Evolutionary conservation across 208 protist genomes (phyloP), one percentile per base, ranked within the genome.

Genomic region (Kentomonas sorsogonicus): DNA sequence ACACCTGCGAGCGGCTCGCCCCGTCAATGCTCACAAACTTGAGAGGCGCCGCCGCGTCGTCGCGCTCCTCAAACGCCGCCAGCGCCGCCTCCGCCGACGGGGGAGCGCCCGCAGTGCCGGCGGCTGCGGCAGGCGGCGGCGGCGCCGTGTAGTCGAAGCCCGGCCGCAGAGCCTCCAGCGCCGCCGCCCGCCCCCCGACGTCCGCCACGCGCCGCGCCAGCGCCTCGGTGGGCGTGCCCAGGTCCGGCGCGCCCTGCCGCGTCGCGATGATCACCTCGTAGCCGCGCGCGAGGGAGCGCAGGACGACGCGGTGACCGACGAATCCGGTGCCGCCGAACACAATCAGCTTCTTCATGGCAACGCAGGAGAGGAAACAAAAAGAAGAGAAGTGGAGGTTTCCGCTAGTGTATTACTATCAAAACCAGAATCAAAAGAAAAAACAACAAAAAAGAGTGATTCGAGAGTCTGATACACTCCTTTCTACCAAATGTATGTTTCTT

Each of bases 261-360:
- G 80, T 79, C 13, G 82, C 82, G 63, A 86, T 63, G 20, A 90
- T 62, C 20, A 93, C 82, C 13, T 59, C 55, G 60, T 80, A 90
- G 60, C 83, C 83, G 25, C 77, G 68, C 44, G 69, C 60, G 4
- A 93, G 66, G 5, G 86, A 79, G 29, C 77, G 83, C 27, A 60
- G 63, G 10, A 74, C 72, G 3, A 94, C 69, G 31, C 60, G 20
- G 61, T 69, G 72, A 16, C 87, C 87, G 18, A 94, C 81, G 47
- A 88, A 94, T 9, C 87, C 87, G 18, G 74, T 94, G 9, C 83
- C 87, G 22, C 87, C 87, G 63, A 94, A 90, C n/a, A 91, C 48
- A 5, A 94, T 53, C n/a, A 94, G 38, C 52, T 93, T 94, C 54
- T 72, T 72, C 36, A 33, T 50, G 52, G 4, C 29, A 54, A 36